A percentile compares a stretch with the other conserved stretches of the same genome.
Conservation (phyloP, 345 rosid species). For the Citrus trifoliata region DNA sequence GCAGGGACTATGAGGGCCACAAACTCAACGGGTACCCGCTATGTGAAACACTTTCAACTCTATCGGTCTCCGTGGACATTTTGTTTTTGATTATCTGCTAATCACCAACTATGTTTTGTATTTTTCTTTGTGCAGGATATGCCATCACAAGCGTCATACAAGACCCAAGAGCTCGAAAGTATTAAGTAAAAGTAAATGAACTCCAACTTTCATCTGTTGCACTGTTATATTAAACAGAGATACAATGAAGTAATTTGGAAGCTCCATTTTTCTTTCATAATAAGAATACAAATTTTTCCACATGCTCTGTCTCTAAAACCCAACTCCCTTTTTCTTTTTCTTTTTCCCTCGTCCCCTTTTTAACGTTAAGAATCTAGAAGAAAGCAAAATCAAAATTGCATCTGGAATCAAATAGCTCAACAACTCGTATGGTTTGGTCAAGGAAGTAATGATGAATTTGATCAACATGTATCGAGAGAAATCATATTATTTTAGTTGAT, state of each 20-base stretch:
- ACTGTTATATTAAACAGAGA: too few species aligned
- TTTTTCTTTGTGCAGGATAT: constrained; percentile 18
- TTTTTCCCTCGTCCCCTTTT: too few species aligned
- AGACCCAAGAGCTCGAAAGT: constrained; percentile 31
- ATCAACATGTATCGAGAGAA: not conserved
- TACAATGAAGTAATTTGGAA: too few species aligned
- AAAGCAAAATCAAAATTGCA: not conserved
- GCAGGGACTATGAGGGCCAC: constrained; percentile 26
- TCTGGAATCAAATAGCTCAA: not conserved
- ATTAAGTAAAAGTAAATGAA: not conserved
- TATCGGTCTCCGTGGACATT: not conserved
- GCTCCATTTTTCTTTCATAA: too few species aligned
- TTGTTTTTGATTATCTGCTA: not conserved
- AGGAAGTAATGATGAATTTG: constrained; percentile 1
- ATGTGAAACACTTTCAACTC: too few species aligned
- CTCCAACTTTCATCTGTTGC: too few species aligned
- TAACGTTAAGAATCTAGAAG: not conserved
- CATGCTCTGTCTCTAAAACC: not conserved
- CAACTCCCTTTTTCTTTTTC: not conserved
- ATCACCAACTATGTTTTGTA: not conserved
- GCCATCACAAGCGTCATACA: constrained; percentile 32
- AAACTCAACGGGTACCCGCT: constrained; percentile 24
- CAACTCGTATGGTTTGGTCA: not conserved
- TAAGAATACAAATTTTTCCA: too few species aligned
- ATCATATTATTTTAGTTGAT: not conserved